phyloP scores from a whole-genome alignment of 2,329 filamentous ascomycete species.

The Curvularia hawaiiensis region DNA sequence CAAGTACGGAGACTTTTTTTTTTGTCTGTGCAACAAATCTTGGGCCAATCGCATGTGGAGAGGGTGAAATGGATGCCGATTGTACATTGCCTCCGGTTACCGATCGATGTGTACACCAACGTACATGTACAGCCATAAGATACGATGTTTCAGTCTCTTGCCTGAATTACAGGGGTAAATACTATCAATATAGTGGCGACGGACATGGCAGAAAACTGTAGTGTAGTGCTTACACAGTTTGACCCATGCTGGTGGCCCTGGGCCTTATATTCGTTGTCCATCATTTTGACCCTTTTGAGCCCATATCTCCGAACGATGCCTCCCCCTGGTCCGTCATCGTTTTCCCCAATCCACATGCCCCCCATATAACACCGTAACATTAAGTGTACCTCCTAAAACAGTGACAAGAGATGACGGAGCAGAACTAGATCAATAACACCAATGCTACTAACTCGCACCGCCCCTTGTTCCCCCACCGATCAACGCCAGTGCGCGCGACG shows the following conservation, averaged over 20 bases:
- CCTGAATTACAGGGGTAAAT: background rate
- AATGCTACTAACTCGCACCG: background rate
- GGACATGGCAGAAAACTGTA: background rate
- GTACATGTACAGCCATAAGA: background rate
- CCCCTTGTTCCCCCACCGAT: background rate
- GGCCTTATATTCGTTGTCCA: background rate
- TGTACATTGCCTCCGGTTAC: background rate
- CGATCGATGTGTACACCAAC: background rate
- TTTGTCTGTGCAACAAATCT: background rate
- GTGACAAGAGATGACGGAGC: background rate
- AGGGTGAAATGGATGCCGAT: background rate
- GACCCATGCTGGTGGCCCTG: background rate
- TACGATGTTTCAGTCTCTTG: background rate
- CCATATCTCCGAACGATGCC: background rate
- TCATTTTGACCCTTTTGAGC: background rate
- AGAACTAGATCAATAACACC: background rate
- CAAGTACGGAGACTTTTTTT: background rate
- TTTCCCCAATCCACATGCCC: background rate
- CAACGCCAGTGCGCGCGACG: background rate
- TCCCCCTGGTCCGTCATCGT: background rate
- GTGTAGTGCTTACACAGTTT: background rate
- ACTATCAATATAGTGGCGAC: conserved; percentile 1
- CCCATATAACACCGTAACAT: background rate
- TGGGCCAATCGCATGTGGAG: background rate
- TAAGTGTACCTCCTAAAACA: background rate